Evolutionary conservation across 305 asterid genomes (phyloP), one percentile per base, ranked within the genome.

Genomic region (Euphrasia arctica): DNA sequence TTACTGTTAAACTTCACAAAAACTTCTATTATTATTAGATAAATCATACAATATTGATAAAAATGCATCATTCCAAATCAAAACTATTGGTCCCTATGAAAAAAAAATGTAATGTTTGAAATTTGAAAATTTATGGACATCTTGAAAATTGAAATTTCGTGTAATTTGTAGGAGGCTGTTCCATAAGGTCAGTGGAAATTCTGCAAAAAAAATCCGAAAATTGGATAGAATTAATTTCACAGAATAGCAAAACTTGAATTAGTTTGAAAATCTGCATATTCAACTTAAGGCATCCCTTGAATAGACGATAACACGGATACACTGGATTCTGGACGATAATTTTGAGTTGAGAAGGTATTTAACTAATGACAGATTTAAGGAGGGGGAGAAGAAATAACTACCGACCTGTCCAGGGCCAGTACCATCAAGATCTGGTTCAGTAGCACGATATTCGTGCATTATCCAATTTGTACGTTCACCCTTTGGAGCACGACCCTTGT

Each of bases 371-470:
- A 6, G 48, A 62, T 34, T n/a, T 34, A 62, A 29, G 10, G 58
- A 51, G 64, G 54, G 29, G 57, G 58, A 39, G 45, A 8, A 34
- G 55, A 49, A 31, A 62, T 13, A 72, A 65, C 62, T 57, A 67
- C 36, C 66, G 25, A 86, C 95, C 89, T 86, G 95, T 66, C 85
- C 87, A 78, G 87, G 79, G 66, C 74, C 75, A 27, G 82, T 83
- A 65, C 90, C 95, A 69, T 86, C 91, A 74, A 84, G 95, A 74
- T 83, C 90, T 5, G 89, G 87, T 74, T 82, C 89, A 29, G 87
- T 84, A 56, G 82, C 82, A 54, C 92, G 92, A 77, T 87, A 87
- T 75, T 87, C 95, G 66, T 87, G 95, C 90, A 87, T 81, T 67
- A 87, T 78, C 92, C 92, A 87, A 72, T 74, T 78, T 4, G 90